Percentiles rank a stretch among this genome's conserved stretches.
Conservation (phyloP, 352 stramenopile genomes). For the Pythium dissotocum region DNA sequence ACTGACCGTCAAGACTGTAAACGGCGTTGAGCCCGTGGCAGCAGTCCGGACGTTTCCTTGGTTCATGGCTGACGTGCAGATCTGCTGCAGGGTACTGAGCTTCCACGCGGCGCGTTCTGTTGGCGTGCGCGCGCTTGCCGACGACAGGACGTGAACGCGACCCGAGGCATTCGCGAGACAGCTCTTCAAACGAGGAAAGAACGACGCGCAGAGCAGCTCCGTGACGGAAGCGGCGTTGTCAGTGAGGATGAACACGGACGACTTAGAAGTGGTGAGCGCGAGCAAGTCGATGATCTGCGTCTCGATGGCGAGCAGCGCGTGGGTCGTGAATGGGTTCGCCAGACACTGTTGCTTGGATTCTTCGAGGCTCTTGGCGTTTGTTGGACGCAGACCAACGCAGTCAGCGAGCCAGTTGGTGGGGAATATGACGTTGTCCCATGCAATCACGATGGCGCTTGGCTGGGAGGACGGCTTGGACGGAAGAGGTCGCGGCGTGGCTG, state of each 20-base stretch:
- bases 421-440: conserved; percentile 33
- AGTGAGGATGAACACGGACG: conserved; percentile 23
- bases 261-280: conserved; percentile 6
- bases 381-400: conserved; percentile 4
- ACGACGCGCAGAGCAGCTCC: conserved; percentile 19
- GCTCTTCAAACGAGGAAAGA: conserved; percentile 25
- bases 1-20: conserved; percentile 21
- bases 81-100: conserved; percentile 17
- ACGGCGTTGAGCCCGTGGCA: neutral
- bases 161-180: conserved; percentile 10
- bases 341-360: conserved; percentile 11
- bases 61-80: conserved; percentile 13
- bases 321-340: conserved; percentile 23
- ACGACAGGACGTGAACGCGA: conserved; percentile 15
- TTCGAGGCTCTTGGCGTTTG: conserved; percentile 12
- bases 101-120: conserved; percentile 17
- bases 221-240: conserved; percentile 1
- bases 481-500: conserved; percentile 9
- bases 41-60: neutral
- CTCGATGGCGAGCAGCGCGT: conserved; percentile 25
- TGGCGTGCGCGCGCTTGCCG: neutral
- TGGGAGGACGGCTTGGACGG: neutral
- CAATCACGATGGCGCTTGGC: conserved; percentile 20
- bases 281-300: conserved; percentile 25
- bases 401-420: conserved; percentile 28